Evolutionary conservation across 139 green algal genomes (phyloP).

Genomic region (Volvox africanus): DNA sequence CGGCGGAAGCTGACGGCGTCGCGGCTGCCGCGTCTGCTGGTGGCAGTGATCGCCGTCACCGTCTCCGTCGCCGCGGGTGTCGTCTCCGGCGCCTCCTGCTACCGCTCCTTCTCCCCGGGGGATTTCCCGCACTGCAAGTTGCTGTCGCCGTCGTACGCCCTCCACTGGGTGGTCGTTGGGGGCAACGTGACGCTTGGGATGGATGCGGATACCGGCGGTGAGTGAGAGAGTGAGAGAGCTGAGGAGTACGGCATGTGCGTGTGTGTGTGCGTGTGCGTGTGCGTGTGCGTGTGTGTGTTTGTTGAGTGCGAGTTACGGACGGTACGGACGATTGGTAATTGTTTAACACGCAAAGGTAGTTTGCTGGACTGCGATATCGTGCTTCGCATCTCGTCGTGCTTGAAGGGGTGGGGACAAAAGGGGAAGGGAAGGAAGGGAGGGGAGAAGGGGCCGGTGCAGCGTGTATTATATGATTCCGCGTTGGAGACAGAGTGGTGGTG

Average conservation of each 20-base stretch:
- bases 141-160: conserved; percentile 21
- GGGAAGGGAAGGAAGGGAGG: too few species aligned
- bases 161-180: conserved; percentile 22
- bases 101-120: neutral
- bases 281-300: neutral
- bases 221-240: neutral
- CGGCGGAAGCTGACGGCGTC: too few species aligned
- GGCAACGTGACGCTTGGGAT: conserved; percentile 26
- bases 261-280: neutral
- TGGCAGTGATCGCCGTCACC: neutral
- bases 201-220: conserved; percentile 38
- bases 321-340: too few species aligned
- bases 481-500: too few species aligned
- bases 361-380: too few species aligned
- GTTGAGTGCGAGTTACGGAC: neutral
- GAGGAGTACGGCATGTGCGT: neutral
- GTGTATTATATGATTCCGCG: too few species aligned
- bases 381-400: too few species aligned
- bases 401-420: too few species aligned
- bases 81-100: conserved; percentile 1
- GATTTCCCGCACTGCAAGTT: conserved; percentile 36
- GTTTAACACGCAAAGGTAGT: too few species aligned
- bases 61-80: neutral
- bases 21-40: neutral
- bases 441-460: too few species aligned